Evolutionary conservation across 2,329 filamentous ascomycete genomes (phyloP).

Genomic region (Cordyceps tenuipes): DNA sequence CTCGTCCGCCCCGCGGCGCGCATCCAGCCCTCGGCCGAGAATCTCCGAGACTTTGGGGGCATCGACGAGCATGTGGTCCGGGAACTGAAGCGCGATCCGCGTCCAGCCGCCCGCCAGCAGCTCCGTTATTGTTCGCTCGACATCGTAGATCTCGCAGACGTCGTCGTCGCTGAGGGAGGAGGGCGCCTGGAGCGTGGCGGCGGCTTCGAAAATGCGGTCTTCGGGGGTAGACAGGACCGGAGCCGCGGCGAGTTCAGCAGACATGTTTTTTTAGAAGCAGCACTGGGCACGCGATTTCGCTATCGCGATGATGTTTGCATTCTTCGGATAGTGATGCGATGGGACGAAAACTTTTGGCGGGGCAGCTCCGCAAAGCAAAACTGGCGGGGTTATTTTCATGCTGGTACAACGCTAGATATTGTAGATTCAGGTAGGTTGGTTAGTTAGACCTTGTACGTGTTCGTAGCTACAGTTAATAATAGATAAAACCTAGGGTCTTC

Average conservation of each 20-base stretch:
- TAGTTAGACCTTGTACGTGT: too few relatives aligned
- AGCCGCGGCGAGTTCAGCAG: slow-evolving; percentile 39
- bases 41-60: slow-evolving; percentile 69
- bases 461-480: too few relatives aligned
- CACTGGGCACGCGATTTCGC: background rate
- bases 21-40: slow-evolving; percentile 22
- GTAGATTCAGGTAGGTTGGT: too few relatives aligned
- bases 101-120: slow-evolving; percentile 64
- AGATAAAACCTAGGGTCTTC: too few relatives aligned
- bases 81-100: slow-evolving; percentile 87
- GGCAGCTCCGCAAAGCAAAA: slow-evolving; percentile 7
- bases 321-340: background rate
- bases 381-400: slow-evolving; percentile 5
- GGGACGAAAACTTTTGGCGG: slow-evolving; percentile 11
- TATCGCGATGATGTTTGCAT: background rate
- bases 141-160: slow-evolving; percentile 72
- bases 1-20: slow-evolving; percentile 9
- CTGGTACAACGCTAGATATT: background rate
- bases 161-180: slow-evolving; percentile 52
- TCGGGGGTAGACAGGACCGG: slow-evolving; percentile 59
- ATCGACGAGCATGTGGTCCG: slow-evolving; percentile 84
- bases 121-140: slow-evolving; percentile 68
- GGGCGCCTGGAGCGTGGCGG: slow-evolving; percentile 25
- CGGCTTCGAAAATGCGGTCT: slow-evolving; percentile 48
- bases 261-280: slow-evolving; percentile 27